Percentiles rank a stretch among this genome's conserved stretches.
These are phyloP conservation scores for Fusarium sp. DNA, from an alignment of 2,329 filamentous ascomycete genomes.

Conservation along the genomic window DNA sequence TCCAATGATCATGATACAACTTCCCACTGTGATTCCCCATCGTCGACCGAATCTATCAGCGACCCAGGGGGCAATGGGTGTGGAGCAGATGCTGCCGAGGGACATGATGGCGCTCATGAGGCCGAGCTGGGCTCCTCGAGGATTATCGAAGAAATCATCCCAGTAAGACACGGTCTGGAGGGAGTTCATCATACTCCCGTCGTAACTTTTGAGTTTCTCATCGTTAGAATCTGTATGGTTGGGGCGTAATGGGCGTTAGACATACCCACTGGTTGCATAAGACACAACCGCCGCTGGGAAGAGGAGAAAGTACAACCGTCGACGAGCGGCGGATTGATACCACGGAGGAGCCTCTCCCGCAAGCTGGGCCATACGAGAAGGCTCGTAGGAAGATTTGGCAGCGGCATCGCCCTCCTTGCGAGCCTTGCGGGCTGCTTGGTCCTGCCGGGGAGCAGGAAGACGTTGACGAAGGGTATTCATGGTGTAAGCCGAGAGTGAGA, in stretches of 20 bases:
- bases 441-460: constrained; percentile 47
- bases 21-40: constrained; percentile 52
- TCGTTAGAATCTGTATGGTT: neutral
- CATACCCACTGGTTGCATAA: constrained; percentile 59
- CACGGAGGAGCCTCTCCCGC: constrained; percentile 47
- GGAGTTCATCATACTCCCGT: constrained; percentile 67
- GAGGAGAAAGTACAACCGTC: constrained; percentile 52
- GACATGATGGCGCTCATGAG: constrained; percentile 62
- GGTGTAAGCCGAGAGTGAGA: constrained; percentile 1
- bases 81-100: constrained; percentile 61
- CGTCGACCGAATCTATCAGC: constrained; percentile 52
- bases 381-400: constrained; percentile 34
- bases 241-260: neutral
- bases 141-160: constrained; percentile 58
- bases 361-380: constrained; percentile 50
- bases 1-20: constrained; percentile 52
- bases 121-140: constrained; percentile 50
- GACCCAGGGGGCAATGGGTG: constrained; percentile 51
- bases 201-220: constrained; percentile 50
- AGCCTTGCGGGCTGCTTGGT: constrained; percentile 41
- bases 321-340: constrained; percentile 51
- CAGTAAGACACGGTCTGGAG: constrained; percentile 61
- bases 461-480: constrained; percentile 45
- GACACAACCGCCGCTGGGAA: constrained; percentile 55
- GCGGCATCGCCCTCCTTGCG: constrained; percentile 31